Conservation (phyloP, 2,329 filamentous ascomycete species). For the Ceratocystis cacaofunesta region DNA sequence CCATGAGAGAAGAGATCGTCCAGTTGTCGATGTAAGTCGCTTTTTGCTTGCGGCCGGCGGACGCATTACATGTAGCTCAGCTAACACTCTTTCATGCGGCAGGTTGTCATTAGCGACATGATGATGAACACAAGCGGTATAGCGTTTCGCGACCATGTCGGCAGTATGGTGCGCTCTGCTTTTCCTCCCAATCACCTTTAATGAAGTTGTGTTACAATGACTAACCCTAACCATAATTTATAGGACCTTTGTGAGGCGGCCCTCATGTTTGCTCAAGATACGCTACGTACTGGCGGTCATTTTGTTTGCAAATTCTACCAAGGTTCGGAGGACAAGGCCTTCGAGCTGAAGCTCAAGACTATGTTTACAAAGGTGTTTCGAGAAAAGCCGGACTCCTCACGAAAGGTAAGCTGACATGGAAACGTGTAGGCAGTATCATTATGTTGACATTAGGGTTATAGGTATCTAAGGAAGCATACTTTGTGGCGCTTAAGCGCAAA, state of each 20-base stretch:
- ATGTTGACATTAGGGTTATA: conserved; percentile 24
- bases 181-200: neutral
- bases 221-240: neutral
- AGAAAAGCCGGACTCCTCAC: conserved; percentile 83
- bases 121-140: conserved; percentile 98
- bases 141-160: conserved; percentile 70
- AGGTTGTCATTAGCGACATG: conserved; percentile 96
- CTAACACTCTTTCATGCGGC: neutral
- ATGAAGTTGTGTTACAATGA: neutral
- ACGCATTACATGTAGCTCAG: neutral
- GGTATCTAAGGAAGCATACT: conserved; percentile 77
- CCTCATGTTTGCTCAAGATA: conserved; percentile 71
- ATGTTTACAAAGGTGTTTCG: conserved; percentile 69
- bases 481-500: conserved; percentile 64
- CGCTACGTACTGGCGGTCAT: conserved; percentile 65
- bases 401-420: conserved; percentile 45
- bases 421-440: neutral
- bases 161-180: conserved; percentile 67
- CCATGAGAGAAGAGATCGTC: neutral
- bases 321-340: conserved; percentile 64
- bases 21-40: conserved; percentile 12
- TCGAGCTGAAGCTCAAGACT: conserved; percentile 59
- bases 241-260: conserved; percentile 80
- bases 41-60: neutral
- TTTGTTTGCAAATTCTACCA: conserved; percentile 98